Base-by-base conservation (phyloP, 148 eudicot species). In the Spergularia marina region DNA sequence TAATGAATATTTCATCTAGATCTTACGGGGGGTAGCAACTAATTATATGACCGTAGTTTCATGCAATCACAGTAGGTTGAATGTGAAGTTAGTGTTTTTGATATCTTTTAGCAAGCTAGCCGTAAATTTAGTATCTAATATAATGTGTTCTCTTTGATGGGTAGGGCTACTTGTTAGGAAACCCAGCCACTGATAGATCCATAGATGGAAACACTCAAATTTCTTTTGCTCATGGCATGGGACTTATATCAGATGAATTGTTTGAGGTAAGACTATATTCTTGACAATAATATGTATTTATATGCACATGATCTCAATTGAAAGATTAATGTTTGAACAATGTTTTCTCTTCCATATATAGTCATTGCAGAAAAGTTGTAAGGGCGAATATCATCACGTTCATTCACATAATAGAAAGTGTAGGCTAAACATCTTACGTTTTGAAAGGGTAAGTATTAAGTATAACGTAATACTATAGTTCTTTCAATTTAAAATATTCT, bases 111-210 rank as follows among this genome's bases (percentile, higher is more conserved):
- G 36, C 36, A 30, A 30, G 36, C 36, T 30, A 1, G 3, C 4
- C 36, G 36, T 30, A 30, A 30, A 30, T 2, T 30, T 30, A 4
- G 12, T 44, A 36, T 40, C 10, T 36, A 10, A 13, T 16, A 40
- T 8, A 68, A 68, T n/a, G 11, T 40, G 0, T 17, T 39, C 7
- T 47, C 18, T 44, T 21, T 73, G 6, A 49, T 40, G 12, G 12
- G 8, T 68, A 85, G 87, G 87, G 87, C 2, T 85, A 85, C 54
- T 36, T 82, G 36, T 21, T 80, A 56, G 83, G 83, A 55, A 80
- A 80, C 41, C 83, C 83, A 12, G 68, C 75, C 8, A 75, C 79
- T 5, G 79, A 80, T 75, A 51, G 49, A 64, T 23, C 57, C 9
- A 18, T 80, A 0, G 79, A 80, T 49, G 41, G 67, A 5, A 70